Evolutionary conservation across 176 grass and related monocot species (phyloP).

Genomic region (Phoenix dactylifera): DNA sequence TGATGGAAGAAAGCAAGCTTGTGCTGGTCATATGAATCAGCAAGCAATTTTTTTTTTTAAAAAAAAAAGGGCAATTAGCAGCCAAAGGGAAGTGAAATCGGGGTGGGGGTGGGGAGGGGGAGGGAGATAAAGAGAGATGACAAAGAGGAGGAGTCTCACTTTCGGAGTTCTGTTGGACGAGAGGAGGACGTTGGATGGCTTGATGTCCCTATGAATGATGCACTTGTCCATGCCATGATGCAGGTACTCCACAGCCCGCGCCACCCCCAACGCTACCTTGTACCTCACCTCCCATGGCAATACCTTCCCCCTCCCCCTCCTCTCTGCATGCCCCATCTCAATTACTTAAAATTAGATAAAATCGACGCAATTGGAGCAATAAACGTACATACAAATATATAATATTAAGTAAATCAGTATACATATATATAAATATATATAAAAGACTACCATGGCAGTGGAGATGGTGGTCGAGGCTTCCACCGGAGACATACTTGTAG

Average conservation of each 20-base stretch:
- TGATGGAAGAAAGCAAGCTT: too few relatives aligned
- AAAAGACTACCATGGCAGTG: conserved; percentile 11
- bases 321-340: conserved; percentile 7
- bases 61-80: too few relatives aligned
- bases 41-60: too few relatives aligned
- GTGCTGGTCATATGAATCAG: too few relatives aligned
- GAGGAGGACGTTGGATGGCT: conserved; percentile 48
- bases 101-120: too few relatives aligned
- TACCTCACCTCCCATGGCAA: conserved; percentile 43
- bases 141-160: conserved; percentile 16
- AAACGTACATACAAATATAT: too few relatives aligned
- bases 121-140: background rate
- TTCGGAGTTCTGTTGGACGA: conserved; percentile 34
- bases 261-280: conserved; percentile 35
- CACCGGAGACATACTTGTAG: conserved; percentile 37
- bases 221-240: conserved; percentile 35
- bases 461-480: conserved; percentile 35
- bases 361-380: too few relatives aligned
- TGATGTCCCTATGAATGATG: conserved; percentile 45
- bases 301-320: conserved; percentile 27
- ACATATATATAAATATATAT: too few relatives aligned
- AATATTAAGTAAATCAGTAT: too few relatives aligned
- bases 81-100: too few relatives aligned
- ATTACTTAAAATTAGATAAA: background rate
- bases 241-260: conserved; percentile 32